Evolutionary conservation across 2,329 filamentous ascomycete species (phyloP), one percentile per base, ranked within the genome.

Genomic region (Ascochyta koolunga): DNA sequence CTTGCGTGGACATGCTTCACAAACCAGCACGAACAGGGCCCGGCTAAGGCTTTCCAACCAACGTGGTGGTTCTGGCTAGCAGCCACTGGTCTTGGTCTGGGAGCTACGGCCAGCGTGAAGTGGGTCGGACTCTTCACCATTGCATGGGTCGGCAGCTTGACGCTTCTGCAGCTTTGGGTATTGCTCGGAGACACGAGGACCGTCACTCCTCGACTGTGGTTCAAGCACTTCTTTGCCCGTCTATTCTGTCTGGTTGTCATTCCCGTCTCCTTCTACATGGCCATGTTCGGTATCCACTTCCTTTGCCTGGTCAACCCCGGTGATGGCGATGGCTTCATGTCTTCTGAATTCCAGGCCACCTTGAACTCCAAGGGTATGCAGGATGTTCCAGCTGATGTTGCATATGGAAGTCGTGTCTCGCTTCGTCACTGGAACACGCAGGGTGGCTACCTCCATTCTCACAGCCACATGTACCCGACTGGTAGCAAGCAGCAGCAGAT

Each of bases 81-180:
- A 52, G 86, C 91, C 72, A 96, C 90, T 38, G 95, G 95, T 66
- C 79, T 99, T 37, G 90, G 89, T 32, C 82, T 99, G 44, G 95
- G 95, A 59, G 88, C 93, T 44, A 98, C 95, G 7, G 86, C 88
- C 58, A 98, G 93, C 79, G 93, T 98, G 70, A 99, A 99, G 81
- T 99, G 95, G 95, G 95, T 99, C 70, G 95, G 95, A 44, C 83
- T 99, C 46, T 98, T 99, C 81, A 99, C 95, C 60, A 97, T 97
- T 75, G 95, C 93, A 42, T 99, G 95, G 95, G 91, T 99, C 64
- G 95, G 95, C 59, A 86, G 83, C 76, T 84, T 99, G 78, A 99
- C 95, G 32, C 76, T 93, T 38, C 75, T 99, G 39, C 95, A 99
- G 80, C 85, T 99, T 54, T 99, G 95, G 95, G 87, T 97, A 63